Base-by-base conservation (phyloP, 441 rosid species). In the Gossypium aridum region DNA sequence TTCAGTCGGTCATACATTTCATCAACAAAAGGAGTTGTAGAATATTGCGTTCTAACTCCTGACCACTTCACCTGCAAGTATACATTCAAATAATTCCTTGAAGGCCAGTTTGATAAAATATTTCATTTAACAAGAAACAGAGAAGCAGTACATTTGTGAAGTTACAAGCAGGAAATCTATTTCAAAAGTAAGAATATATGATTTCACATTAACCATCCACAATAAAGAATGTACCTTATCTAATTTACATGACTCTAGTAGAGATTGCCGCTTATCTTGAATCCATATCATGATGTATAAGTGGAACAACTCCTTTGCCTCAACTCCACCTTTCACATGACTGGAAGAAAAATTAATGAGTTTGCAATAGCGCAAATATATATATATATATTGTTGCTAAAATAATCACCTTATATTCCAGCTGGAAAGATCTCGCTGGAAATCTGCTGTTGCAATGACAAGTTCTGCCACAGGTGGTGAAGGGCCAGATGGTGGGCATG, bases 401-500 rank as follows among this genome's bases (percentile, higher is more conserved):
- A 70, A 76, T 20, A 31, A 80, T 67, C 77, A 90, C 99, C 93
- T 87, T 51, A 93, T 87, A 77, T 83, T 86, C 98, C 98, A 96
- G 86, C 84, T 83, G 76, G 89, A 81, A 83, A 96, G 91, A 80
- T 96, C 99, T 77, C 92, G 89, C 80, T 96, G 97, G 87, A 96
- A 96, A 84, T 96, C 99, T 65, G 92, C 87, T 64, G 98, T 87
- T 67, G 98, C 99, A 82, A 93, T 83, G 66, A 95, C 92, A 63
- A 95, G 98, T 81, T 95, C 98, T 49, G 90, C 91, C 56, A 95
- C 99, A 69, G 90, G 91, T 70, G 89, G 88, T 65, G 96, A 87
- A 78, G 99, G 99, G 72, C 99, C 92, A 49, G 99, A 82, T 77
- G 99, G 99, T 12, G 99, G 99, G 72, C 96, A 91, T 39, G 99